phyloP scores from a whole-genome alignment of 2,329 filamentous ascomycete species.

The Calonectria montana region DNA sequence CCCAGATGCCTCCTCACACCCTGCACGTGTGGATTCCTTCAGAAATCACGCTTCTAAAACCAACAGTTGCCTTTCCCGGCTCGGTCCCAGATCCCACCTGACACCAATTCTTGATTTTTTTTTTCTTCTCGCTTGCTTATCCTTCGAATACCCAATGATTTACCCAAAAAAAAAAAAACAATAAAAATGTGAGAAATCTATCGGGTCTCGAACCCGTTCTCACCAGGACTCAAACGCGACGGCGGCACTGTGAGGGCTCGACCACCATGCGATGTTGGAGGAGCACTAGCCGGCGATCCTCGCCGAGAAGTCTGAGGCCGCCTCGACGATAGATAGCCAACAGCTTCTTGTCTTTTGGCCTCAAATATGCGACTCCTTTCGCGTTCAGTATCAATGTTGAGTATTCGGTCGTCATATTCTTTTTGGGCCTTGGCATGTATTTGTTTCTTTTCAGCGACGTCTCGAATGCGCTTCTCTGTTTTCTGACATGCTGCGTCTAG shows the following conservation, averaged over 20 bases:
- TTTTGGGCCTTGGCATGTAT: slow-evolving; percentile 56
- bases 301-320: slow-evolving; percentile 41
- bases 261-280: slow-evolving; percentile 22
- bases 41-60: slow-evolving; percentile 1
- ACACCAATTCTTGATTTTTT: neutral
- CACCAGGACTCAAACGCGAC: slow-evolving; percentile 38
- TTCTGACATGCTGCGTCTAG: slow-evolving; percentile 62
- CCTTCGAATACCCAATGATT: slow-evolving; percentile 1
- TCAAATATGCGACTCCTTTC: slow-evolving; percentile 64
- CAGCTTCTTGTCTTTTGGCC: slow-evolving; percentile 57
- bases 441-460: slow-evolving; percentile 52
- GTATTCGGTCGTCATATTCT: slow-evolving; percentile 57
- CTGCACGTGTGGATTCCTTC: neutral
- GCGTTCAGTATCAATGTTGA: slow-evolving; percentile 58
- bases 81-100: neutral
- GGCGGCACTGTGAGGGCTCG: slow-evolving; percentile 30
- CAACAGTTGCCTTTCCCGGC: slow-evolving; percentile 4
- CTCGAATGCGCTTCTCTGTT: slow-evolving; percentile 58
- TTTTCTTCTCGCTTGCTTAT: neutral
- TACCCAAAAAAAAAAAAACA: slow-evolving; percentile 10
- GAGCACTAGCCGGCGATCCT: slow-evolving; percentile 45
- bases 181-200: slow-evolving; percentile 9
- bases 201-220: slow-evolving; percentile 22
- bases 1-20: slow-evolving; percentile 2
- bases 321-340: slow-evolving; percentile 51